Evolutionary conservation across 116 monocot genomes (phyloP).

Genomic region (Zostera marina): DNA sequence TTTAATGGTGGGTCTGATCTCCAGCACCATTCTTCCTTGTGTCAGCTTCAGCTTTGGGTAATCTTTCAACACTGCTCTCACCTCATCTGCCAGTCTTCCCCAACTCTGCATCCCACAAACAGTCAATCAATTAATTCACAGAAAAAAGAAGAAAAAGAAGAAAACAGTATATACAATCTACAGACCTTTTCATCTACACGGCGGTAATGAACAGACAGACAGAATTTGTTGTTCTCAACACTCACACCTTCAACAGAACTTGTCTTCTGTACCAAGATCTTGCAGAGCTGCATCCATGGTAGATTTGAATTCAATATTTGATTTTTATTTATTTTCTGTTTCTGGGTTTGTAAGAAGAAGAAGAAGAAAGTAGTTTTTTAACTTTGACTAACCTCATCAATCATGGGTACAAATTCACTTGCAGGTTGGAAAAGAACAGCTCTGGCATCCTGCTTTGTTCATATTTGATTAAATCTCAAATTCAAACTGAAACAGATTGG

Average conservation of each 20-base stretch:
- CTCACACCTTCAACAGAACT: slow-evolving; percentile 16
- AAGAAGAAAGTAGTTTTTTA: neutral
- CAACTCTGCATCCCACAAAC: slow-evolving; percentile 19
- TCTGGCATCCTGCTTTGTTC: slow-evolving; percentile 19
- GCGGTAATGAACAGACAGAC: slow-evolving; percentile 36
- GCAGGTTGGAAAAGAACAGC: slow-evolving; percentile 61
- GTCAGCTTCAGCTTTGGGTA: slow-evolving; percentile 33
- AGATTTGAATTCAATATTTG: too few species aligned
- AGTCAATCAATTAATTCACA: too few species aligned
- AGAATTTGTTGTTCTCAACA: slow-evolving; percentile 53
- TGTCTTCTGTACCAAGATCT: slow-evolving; percentile 16
- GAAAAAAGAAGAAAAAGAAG: too few species aligned
- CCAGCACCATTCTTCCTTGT: slow-evolving; percentile 55
- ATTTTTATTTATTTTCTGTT: too few species aligned
- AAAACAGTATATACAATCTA: too few species aligned
- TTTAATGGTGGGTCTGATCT: slow-evolving; percentile 39
- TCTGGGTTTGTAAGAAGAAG: neutral
- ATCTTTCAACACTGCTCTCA: slow-evolving; percentile 30
- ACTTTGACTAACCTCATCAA: slow-evolving; percentile 34
- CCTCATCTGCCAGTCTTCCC: slow-evolving; percentile 27
- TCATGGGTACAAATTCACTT: slow-evolving; percentile 63
- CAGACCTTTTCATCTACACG: slow-evolving; percentile 20
- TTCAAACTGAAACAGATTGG: too few species aligned
- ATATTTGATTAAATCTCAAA: too few species aligned
- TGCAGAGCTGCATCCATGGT: slow-evolving; percentile 24